Evolutionary conservation across 2,329 filamentous ascomycete genomes (phyloP).

Genomic region (Verticillium albo-atrum): DNA sequence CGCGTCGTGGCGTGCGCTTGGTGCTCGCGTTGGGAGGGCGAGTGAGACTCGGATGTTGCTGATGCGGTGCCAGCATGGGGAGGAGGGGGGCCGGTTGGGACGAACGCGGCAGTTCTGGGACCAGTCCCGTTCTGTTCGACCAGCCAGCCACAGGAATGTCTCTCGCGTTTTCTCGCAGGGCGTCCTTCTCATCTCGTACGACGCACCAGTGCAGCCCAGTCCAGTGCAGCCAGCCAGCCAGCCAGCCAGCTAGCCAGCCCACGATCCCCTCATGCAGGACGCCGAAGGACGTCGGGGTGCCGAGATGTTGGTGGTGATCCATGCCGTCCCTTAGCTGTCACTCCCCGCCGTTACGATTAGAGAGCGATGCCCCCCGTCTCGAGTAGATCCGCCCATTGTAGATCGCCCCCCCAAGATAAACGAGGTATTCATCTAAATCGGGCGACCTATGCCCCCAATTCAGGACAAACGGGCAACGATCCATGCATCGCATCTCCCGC

Average conservation of each 20-base stretch:
- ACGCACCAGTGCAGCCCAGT: too few species aligned
- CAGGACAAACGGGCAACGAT: background rate
- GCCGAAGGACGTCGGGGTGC: too few species aligned
- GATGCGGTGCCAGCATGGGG: background rate
- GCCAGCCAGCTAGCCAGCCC: too few species aligned
- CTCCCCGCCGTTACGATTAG: background rate
- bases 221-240: too few species aligned
- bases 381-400: background rate
- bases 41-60: background rate
- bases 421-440: background rate
- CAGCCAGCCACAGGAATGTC: background rate
- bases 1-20: background rate
- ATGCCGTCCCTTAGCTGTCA: background rate
- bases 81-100: too few species aligned
- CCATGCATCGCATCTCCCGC: background rate
- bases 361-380: background rate
- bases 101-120: background rate
- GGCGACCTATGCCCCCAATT: background rate
- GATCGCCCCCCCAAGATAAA: background rate
- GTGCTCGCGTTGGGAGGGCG: background rate
- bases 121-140: too few species aligned
- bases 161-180: background rate
- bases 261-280: too few species aligned
- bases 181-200: too few species aligned
- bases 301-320: too few species aligned